Base-by-base conservation (phyloP, 768 basidiomycete genomes). In the Polyporus arcularius region DNA sequence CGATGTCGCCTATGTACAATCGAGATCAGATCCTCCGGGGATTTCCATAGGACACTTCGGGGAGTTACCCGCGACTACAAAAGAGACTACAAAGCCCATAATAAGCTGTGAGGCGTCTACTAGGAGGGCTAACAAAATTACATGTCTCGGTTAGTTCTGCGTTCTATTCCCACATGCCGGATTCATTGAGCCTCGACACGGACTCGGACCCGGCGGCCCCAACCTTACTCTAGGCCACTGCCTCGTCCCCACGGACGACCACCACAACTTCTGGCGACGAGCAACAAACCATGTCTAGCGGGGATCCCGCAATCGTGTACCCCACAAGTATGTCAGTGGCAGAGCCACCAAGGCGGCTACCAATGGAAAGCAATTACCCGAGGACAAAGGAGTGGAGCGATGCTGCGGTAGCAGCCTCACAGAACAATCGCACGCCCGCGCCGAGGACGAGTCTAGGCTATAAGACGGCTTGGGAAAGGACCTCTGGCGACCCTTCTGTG, bases 361-460 rank as follows among this genome's bases (percentile, higher is more conserved):
- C 45, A 11, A 39, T 40, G 28, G 40, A 18, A 38, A 11, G 32
- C 32, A 38, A 10, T n/a, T 35, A 41, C 53, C 45, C 52, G 58
- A 48, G 42, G 28, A 60, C 58, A 60, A 54, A 60, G 58, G 52
- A 60, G 32, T 40, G 28, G 35, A 26, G 35, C n/a, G 15, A 30
- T 42, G 52, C 58, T 54, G 46, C 46, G 58, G 58, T 15, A 54
- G 46, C 58, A 52, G 49, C 26, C 46, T 2, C 30, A 30, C 7
- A 26, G 45, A 48, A 59, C 58, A 59, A 59, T 51, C 46, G 31
- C 35, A 35, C 41, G 58, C 28, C 12, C 52, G 30, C 52, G 39
- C 3, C 18, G 15, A 49, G 45, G 30, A 46, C 35, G 51, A 53
- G 35, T 11, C 6, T 35, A 11, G 35, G 11, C 35, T 35, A 35